Evolutionary conservation across 2,329 filamentous ascomycete species (phyloP).

Genomic region (Calonectria fujianensis): DNA sequence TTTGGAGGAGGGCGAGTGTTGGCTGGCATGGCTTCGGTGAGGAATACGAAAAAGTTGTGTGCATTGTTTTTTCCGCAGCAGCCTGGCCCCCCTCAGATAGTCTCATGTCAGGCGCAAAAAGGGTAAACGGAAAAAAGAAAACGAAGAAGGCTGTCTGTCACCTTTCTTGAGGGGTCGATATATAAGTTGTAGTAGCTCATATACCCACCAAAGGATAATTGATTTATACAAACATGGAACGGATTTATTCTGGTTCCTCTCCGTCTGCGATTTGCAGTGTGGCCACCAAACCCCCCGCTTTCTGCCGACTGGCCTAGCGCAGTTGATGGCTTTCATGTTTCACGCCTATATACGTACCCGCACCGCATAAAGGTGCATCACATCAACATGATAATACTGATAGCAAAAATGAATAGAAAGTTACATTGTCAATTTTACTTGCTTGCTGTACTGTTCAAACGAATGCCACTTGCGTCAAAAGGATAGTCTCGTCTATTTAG

Average conservation of each 20-base stretch:
- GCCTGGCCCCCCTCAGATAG: conserved; percentile 15
- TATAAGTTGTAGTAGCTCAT: conserved; percentile 28
- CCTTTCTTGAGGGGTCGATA: conserved; percentile 14
- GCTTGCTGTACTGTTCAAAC: conserved; percentile 56
- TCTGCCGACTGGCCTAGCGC: background rate
- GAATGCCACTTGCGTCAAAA: conserved; percentile 46
- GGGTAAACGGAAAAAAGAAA: background rate
- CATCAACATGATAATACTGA: background rate
- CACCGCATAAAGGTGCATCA: conserved; percentile 13
- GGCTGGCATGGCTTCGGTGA: conserved; percentile 3
- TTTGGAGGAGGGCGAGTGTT: background rate
- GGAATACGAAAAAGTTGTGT: conserved; percentile 35
- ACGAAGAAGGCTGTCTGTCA: background rate
- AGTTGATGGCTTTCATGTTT: conserved; percentile 6
- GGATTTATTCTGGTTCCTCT: conserved; percentile 15
- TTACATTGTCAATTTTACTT: conserved; percentile 59
- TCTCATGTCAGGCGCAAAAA: conserved; percentile 28
- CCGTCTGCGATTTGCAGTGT: background rate
- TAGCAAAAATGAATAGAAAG: conserved; percentile 18
- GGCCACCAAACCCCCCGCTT: conserved; percentile 10
- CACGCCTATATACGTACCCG: conserved; percentile 25
- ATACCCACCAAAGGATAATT: conserved; percentile 25
- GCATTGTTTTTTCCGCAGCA: conserved; percentile 20
- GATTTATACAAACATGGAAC: conserved; percentile 25
- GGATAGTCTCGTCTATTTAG: conserved; percentile 57